Evolutionary conservation across 768 basidiomycete species (phyloP).

Genomic region (Thelephora aurantiotincta): DNA sequence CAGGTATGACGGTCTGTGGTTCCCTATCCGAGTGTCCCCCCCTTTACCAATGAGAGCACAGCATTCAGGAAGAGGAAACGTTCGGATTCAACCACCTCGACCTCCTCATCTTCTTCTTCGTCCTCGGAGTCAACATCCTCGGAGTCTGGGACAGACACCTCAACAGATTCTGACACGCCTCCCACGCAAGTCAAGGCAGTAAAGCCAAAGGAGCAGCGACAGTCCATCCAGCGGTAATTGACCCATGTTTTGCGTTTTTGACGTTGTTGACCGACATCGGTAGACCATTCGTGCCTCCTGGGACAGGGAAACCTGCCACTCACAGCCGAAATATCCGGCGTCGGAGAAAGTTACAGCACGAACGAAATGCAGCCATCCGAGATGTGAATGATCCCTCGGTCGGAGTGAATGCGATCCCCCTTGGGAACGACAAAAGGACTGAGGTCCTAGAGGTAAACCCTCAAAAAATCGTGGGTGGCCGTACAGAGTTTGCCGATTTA

Average conservation of each 20-base stretch:
- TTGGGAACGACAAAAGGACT: constrained; percentile 16
- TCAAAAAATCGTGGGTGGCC: background rate
- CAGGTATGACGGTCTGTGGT: background rate
- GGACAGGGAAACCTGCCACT: constrained; percentile 43
- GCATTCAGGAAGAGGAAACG: background rate
- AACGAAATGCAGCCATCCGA: constrained; percentile 9
- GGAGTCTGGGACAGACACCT: constrained; percentile 8
- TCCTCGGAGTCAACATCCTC: constrained; percentile 17
- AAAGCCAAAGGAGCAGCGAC: background rate
- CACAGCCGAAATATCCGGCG: constrained; percentile 45
- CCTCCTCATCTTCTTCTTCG: constrained; percentile 9
- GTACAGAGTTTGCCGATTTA: constrained; percentile 13
- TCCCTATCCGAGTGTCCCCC: background rate
- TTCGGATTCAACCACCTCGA: background rate
- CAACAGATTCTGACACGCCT: constrained; percentile 12
- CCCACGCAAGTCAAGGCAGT: constrained; percentile 1
- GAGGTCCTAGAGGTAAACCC: background rate
- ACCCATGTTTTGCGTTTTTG: background rate
- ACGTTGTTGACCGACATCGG: background rate
- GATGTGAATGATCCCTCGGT: constrained; percentile 16
- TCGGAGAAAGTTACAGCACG: constrained; percentile 27
- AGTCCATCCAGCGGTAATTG: background rate
- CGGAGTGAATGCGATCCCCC: constrained; percentile 29
- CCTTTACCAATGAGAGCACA: background rate
- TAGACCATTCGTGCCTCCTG: constrained; percentile 33